phyloP scores from a whole-genome alignment of 2,329 filamentous ascomycete species.

The Colletotrichum godetiae region DNA sequence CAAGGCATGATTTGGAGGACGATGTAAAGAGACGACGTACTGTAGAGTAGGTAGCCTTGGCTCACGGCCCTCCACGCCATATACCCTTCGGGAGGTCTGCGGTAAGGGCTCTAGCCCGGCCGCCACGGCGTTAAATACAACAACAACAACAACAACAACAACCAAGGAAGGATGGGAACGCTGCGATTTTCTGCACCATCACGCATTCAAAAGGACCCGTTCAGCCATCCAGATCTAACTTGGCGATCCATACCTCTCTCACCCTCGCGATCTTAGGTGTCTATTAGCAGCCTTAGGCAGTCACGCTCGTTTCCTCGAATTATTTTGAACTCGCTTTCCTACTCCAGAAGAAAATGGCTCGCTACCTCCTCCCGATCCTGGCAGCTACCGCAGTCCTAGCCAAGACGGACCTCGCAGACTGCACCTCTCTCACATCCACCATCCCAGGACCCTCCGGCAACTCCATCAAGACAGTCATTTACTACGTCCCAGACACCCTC shows the following conservation, averaged over 20 bases:
- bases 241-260: background rate
- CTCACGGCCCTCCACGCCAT: no score
- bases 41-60: no score
- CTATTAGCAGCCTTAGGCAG: no score
- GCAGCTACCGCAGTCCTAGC: conserved; percentile 48
- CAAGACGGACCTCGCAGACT: conserved; percentile 58
- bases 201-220: background rate
- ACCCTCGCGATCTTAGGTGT: background rate
- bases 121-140: no score
- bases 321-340: background rate
- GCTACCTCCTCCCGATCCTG: conserved; percentile 38
- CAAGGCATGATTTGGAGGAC: no score
- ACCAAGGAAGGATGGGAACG: background rate
- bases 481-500: conserved; percentile 71
- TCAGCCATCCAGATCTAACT: no score
- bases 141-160: no score
- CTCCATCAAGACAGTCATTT: conserved; percentile 61
- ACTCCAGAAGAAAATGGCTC: background rate
- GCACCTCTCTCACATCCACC: conserved; percentile 48
- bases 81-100: no score
- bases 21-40: no score
- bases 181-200: background rate
- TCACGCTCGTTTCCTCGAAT: background rate
- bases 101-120: no score
- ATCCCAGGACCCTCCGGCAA: conserved; percentile 37